A percentile compares a stretch with the other conserved stretches of the same genome.
Evolutionary conservation across 73 alveolate genomes (phyloP).

Genomic region (Breviolum minutum): DNA sequence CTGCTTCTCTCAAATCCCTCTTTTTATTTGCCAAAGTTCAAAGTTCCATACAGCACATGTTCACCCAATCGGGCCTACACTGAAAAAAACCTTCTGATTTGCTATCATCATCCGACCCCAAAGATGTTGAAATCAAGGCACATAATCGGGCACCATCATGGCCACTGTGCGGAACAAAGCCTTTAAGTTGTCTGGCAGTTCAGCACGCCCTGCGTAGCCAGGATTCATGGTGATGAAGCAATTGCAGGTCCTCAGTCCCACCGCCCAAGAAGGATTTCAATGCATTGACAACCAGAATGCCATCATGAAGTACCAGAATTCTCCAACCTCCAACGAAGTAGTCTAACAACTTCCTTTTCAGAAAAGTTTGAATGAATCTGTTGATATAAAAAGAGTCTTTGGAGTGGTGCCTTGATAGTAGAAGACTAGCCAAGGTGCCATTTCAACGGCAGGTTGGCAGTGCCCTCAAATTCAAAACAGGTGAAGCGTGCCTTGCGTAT

Average conservation of each 20-base stretch:
- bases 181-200: constrained; percentile 99
- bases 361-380: too few relatives aligned
- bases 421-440: not conserved
- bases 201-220: constrained; percentile 99
- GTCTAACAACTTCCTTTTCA: not conserved
- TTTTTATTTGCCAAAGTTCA: not conserved
- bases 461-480: constrained; percentile 93
- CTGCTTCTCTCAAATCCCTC: not conserved
- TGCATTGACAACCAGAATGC: not conserved
- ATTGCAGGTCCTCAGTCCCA: constrained; percentile 97
- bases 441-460: constrained; percentile 73
- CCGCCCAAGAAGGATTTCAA: not conserved
- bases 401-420: not conserved
- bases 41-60: not conserved
- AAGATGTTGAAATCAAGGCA: constrained; percentile 11
- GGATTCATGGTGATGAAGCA: constrained; percentile 99
- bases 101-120: not conserved
- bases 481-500: constrained; percentile 73
- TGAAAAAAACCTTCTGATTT: not conserved
- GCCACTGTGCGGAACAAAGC: constrained; percentile 99
- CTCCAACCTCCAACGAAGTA: not conserved
- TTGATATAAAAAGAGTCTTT: too few relatives aligned
- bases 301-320: not conserved
- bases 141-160: constrained; percentile 99
- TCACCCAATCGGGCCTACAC: not conserved